Evolutionary conservation across 345 rosid species (phyloP).

Genomic region (Salix caprea): DNA sequence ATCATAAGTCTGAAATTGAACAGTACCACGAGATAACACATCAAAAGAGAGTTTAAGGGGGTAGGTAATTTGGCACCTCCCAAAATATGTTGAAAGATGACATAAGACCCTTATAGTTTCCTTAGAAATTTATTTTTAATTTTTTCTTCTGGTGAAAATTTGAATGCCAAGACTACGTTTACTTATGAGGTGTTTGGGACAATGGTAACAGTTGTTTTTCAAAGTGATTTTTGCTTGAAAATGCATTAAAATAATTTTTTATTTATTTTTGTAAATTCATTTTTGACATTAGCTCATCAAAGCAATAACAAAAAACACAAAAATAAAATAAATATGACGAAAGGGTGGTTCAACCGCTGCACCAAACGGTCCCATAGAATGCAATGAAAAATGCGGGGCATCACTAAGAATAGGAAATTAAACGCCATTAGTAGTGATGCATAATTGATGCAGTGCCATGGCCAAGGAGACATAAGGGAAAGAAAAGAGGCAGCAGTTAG

Average conservation of each 20-base stretch:
- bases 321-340: too few relatives aligned
- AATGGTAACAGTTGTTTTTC: too few relatives aligned
- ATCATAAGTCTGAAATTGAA: constrained; percentile 64
- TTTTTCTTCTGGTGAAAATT: neutral
- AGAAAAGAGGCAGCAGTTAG: neutral
- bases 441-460: neutral
- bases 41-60: constrained; percentile 9
- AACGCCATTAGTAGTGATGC: neutral
- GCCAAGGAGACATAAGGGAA: neutral
- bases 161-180: neutral
- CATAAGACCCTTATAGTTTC: neutral
- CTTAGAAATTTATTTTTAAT: neutral
- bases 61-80: neutral
- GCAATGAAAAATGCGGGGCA: neutral
- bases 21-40: neutral
- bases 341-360: too few relatives aligned
- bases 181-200: too few relatives aligned
- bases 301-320: too few relatives aligned
- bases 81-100: neutral
- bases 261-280: too few relatives aligned
- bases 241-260: too few relatives aligned
- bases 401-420: neutral
- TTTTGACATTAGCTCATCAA: too few relatives aligned
- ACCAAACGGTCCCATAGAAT: neutral
- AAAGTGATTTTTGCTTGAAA: too few relatives aligned